Base-by-base conservation (phyloP, 2,329 filamentous ascomycete species). In the Corniculantispora saksenae region DNA sequence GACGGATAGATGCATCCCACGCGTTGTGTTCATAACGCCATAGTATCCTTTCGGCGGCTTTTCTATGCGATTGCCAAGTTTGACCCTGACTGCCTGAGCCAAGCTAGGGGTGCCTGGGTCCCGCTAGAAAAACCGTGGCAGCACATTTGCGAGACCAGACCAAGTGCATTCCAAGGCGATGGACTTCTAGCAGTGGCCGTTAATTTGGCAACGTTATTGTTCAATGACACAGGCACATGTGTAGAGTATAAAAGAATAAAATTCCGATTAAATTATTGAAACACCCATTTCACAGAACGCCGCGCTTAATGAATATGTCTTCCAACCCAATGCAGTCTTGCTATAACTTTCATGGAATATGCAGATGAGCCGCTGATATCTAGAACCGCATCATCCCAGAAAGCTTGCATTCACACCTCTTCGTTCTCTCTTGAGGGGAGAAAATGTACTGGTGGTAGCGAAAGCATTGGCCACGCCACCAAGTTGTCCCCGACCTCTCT, bases 361-460 rank as follows among this genome's bases (percentile, higher is more conserved):
- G 32, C 32, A 32, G 32, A 32, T 32, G 32, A 5, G 32, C 10
- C 32, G 32, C 32, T 10, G 32, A 32, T 5, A 32, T 9, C 10
- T n/a, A 17, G 12, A 19, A 43, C 17, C 12, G 19, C 32, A 38
- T 69, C 70, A 85, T 62, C 78, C 82, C 66, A 88, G 73, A 69
- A 89, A 89, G 71, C 87, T 89, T 62, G 87, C 86, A 66, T 82
- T 81, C 3, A 86, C 82, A 38, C 87, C 86, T 67, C 88, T 86
- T 65, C 85, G 84, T 59, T 92, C 87, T 73, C 85, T 85, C 79
- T 93, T 93, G 66, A 93, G 77, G 9, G 91, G 91, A 21, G 90
- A 93, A 74, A 93, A 93, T 4, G 81, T 72, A 21, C 78, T 79
- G 15, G 81, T 80, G 15, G 82, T 13, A 35, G 59, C 71, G 60